These are phyloP conservation scores for Scutellaria baicalensis DNA, from an alignment of 257 asterid genomes.

Conservation along the genomic window DNA sequence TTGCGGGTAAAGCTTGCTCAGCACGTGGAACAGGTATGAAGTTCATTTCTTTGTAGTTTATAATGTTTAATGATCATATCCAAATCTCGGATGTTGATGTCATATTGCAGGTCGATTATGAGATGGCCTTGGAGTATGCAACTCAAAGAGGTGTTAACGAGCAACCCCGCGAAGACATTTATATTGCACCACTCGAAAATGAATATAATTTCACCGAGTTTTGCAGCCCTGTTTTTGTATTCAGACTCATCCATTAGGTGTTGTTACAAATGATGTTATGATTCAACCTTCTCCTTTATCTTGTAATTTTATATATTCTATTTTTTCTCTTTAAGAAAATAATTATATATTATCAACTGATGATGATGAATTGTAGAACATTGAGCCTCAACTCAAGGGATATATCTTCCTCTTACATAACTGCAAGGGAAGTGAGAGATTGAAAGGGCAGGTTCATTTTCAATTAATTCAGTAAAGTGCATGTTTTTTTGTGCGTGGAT, in stretches of 20 bases:
- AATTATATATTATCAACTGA: background rate
- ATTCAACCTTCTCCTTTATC: background rate
- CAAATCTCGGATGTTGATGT: background rate
- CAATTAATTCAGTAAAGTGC: too few relatives aligned
- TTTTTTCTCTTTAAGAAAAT: too few relatives aligned
- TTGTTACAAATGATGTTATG: background rate
- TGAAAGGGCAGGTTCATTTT: too few relatives aligned
- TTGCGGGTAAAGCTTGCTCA: conserved; percentile 71
- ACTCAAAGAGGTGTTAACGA: conserved; percentile 79
- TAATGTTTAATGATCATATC: background rate
- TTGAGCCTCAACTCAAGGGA: background rate
- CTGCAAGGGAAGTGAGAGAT: too few relatives aligned
- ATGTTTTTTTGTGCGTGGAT: too few relatives aligned
- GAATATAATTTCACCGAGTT: conserved; percentile 42
- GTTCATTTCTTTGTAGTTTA: background rate
- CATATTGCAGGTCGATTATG: conserved; percentile 73
- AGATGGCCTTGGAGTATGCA: conserved; percentile 91
- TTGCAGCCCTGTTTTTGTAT: conserved; percentile 50
- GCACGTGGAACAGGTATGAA: conserved; percentile 72
- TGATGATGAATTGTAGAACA: background rate
- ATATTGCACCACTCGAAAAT: conserved; percentile 45
- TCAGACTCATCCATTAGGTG: conserved; percentile 55
- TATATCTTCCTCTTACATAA: background rate
- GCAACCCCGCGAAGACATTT: conserved; percentile 71
- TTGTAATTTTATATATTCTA: background rate